Evolutionary conservation across 345 rosid genomes (phyloP).

Genomic region (Combretum micranthum): DNA sequence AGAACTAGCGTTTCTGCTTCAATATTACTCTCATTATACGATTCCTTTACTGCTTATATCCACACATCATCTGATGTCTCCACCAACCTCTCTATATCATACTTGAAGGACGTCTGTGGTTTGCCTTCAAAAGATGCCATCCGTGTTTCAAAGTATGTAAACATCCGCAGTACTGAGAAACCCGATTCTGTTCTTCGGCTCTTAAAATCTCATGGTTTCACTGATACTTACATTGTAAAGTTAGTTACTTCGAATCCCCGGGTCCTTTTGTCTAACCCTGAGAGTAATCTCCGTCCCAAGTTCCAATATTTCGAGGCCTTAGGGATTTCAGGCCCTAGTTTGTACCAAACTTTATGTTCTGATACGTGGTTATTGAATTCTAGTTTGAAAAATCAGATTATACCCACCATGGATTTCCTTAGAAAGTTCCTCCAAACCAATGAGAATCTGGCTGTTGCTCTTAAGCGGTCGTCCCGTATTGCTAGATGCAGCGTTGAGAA

Average conservation of each 20-base stretch:
- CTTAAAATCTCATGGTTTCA: slow-evolving; percentile 14
- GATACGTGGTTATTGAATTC: not conserved
- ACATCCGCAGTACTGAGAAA: slow-evolving; percentile 2
- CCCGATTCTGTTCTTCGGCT: slow-evolving; percentile 18
- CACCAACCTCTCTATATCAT: slow-evolving; percentile 9
- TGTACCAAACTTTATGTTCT: slow-evolving; percentile 8
- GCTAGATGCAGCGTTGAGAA: not conserved
- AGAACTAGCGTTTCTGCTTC: not conserved
- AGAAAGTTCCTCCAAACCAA: slow-evolving; percentile 11
- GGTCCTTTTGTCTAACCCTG: slow-evolving; percentile 5
- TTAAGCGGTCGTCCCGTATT: slow-evolving; percentile 5
- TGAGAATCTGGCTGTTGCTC: slow-evolving; percentile 7
- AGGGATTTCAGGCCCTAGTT: slow-evolving; percentile 10
- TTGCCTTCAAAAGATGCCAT: slow-evolving; percentile 15
- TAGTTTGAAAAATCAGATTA: slow-evolving; percentile 13
- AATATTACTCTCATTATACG: not conserved
- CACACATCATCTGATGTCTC: not conserved
- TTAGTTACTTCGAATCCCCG: slow-evolving; percentile 13
- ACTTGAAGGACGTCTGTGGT: slow-evolving; percentile 20
- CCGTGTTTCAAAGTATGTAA: slow-evolving; percentile 7
- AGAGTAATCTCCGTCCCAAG: slow-evolving; percentile 21
- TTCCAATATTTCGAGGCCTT: slow-evolving; percentile 21
- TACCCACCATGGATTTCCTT: slow-evolving; percentile 16
- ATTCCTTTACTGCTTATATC: not conserved
- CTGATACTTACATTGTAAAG: slow-evolving; percentile 11